Base-by-base conservation (phyloP, 192 early-diverging fungal species). In the Coemansia aciculifera region DNA sequence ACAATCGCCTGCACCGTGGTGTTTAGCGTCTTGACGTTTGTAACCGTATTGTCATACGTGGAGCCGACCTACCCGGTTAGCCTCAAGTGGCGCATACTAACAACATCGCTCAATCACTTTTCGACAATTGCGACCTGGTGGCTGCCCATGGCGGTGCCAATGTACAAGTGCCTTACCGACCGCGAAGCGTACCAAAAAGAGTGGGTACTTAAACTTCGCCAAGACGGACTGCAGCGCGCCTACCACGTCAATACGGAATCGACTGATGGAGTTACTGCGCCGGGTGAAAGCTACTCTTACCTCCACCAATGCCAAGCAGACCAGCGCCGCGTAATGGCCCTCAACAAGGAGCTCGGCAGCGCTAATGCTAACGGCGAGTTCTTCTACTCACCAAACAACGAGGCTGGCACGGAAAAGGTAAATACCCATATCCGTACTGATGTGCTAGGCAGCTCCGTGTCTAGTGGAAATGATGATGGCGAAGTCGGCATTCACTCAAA, bases 31-130 rank as follows among this genome's bases (percentile, higher is more conserved):
- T 64, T 81, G 4, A 62, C 64, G 3, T 71, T 71, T 27, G 68
- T 75, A 23, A 84, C 83, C 0, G 39, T 57, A 7, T 70, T 84
- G 67, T 66, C 71, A 44, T 77, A 71, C 59, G 11, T 69, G 49
- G 42, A 59, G 37, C 59, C 74, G 9, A 9, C 15, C 8, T 84
- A 72, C 44, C 54, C 74, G 10, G 24, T 84, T 3, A 59, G 36
- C 38, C 13, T 46, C 32, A 17, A 21, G 32, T 61, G 70, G 43
- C 74, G 79, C 6, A 23, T 81, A 10, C 12, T 66, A 8, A 68
- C 79, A 3, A 81, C 79, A 10, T 34, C 63, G 52, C 71, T 81
- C 34, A 71, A 68, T 61, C 79, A 81, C 17, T 29, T 77, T 15
- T 63, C 74, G 11, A 52, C 66, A 12, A 71, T 74, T 5, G 12